Conservation (phyloP, 352 stramenopile species). For the Discostella stelligera region DNA sequence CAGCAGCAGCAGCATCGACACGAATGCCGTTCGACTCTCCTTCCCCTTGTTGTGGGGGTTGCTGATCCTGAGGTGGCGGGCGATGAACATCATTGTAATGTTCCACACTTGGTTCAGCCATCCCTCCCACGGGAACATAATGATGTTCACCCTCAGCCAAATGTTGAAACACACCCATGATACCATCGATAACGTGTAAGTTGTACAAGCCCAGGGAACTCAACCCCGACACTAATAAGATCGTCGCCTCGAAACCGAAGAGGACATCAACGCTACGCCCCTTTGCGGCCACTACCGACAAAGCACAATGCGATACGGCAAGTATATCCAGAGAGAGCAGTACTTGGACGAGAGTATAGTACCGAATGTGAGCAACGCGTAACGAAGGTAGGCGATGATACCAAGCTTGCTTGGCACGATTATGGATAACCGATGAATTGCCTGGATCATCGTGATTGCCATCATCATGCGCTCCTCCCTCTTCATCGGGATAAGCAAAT, state of each 20-base stretch:
- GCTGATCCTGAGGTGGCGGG: neutral
- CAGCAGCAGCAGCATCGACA: neutral
- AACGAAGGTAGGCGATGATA: slow-evolving; percentile 46
- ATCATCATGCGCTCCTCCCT: slow-evolving; percentile 22
- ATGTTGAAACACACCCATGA: slow-evolving; percentile 67
- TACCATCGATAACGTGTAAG: slow-evolving; percentile 91
- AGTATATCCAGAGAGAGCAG: slow-evolving; percentile 87
- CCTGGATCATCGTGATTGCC: slow-evolving; percentile 31
- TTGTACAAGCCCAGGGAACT: slow-evolving; percentile 86
- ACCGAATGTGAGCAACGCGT: slow-evolving; percentile 80
- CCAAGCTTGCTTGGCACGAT: slow-evolving; percentile 17
- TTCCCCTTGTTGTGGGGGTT: neutral
- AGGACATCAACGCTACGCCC: slow-evolving; percentile 92
- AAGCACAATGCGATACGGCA: slow-evolving; percentile 87
- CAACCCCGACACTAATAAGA: slow-evolving; percentile 91
- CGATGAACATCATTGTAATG: neutral
- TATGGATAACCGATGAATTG: slow-evolving; percentile 1
- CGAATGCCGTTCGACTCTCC: neutral
- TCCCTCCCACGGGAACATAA: slow-evolving; percentile 30
- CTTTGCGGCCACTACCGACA: slow-evolving; percentile 56
- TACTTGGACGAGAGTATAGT: slow-evolving; percentile 88
- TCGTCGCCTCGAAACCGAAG: slow-evolving; percentile 96
- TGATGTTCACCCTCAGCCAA: slow-evolving; percentile 45
- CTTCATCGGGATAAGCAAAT: slow-evolving; percentile 50
- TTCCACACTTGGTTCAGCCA: slow-evolving; percentile 13